Conservation (phyloP, 768 basidiomycete genomes). For the Rhizopogon vulgaris region DNA sequence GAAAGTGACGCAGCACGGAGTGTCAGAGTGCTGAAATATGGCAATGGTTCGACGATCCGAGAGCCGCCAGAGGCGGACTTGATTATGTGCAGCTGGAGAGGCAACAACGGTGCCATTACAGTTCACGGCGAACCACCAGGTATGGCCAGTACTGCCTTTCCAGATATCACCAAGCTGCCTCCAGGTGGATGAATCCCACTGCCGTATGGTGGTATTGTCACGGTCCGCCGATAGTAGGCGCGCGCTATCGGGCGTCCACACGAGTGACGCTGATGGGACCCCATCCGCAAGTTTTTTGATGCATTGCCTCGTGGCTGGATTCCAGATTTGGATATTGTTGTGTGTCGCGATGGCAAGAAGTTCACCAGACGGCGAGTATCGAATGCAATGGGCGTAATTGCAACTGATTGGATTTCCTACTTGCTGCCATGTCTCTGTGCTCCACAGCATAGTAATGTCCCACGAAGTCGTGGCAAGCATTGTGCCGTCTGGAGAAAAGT, state of each 20-base stretch:
- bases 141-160: neutral
- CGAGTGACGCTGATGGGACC: neutral
- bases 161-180: neutral
- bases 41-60: neutral
- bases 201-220: neutral
- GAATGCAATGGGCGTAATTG: no score
- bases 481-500: no score
- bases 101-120: neutral
- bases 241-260: neutral
- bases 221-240: neutral
- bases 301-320: neutral
- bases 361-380: no score
- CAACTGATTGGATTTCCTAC: no score
- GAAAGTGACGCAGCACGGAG: neutral
- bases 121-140: neutral
- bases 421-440: no score
- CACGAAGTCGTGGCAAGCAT: no score
- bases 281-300: neutral
- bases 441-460: no score
- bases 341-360: no score
- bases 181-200: neutral
- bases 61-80: slow-evolving; percentile 13
- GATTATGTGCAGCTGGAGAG: neutral
- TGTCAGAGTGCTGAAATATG: neutral
- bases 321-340: no score